Percentiles rank a stretch among this genome's conserved stretches.
phyloP scores from a whole-genome alignment of 2,329 filamentous ascomycete species.

The Colletotrichum musae region DNA sequence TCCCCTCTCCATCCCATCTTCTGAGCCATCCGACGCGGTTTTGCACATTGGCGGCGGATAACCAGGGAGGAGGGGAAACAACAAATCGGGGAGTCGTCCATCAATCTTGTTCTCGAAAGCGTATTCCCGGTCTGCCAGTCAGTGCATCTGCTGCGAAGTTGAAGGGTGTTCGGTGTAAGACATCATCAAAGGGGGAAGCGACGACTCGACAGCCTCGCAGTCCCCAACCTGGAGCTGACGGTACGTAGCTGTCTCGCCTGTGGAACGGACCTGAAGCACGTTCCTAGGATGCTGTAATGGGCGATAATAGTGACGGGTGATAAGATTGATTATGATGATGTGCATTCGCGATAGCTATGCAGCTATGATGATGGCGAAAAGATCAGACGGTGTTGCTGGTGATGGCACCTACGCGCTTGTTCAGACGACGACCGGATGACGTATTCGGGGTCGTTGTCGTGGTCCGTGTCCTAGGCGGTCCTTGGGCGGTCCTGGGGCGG shows the following conservation, averaged over 20 bases:
- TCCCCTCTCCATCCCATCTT: not conserved
- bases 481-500: too few relatives aligned
- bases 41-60: not conserved
- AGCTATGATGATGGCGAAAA: not conserved
- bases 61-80: not conserved
- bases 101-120: not conserved
- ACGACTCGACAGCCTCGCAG: slow-evolving; percentile 15
- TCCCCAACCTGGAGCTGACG: not conserved
- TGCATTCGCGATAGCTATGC: not conserved
- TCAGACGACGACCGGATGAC: slow-evolving; percentile 32
- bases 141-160: not conserved
- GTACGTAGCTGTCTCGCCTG: slow-evolving; percentile 12
- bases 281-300: not conserved
- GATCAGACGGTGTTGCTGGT: not conserved
- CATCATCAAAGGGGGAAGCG: not conserved
- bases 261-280: slow-evolving; percentile 31
- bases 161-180: not conserved
- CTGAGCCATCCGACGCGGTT: too few relatives aligned
- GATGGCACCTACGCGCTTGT: not conserved
- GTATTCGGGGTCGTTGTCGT: not conserved
- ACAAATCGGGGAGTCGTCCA: not conserved
- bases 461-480: not conserved
- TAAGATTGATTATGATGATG: not conserved
- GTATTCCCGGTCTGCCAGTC: not conserved
- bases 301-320: too few relatives aligned